These are phyloP conservation scores for Daldinia concentrica DNA, from an alignment of 495 filamentous ascomycete species.

Conservation along the genomic window DNA sequence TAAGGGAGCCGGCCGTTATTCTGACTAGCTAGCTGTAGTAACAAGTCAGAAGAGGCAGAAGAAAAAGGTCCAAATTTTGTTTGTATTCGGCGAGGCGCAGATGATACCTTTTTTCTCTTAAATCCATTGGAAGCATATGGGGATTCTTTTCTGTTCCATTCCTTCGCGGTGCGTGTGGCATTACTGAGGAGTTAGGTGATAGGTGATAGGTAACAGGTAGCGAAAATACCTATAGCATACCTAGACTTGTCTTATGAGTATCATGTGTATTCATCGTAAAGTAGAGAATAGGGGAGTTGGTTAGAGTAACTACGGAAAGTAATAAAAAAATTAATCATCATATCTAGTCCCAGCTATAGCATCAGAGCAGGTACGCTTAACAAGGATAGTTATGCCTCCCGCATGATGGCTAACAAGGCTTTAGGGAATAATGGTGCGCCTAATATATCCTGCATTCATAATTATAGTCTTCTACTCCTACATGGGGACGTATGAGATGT, in stretches of 20 bases:
- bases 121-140: conserved; percentile 32
- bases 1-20: not conserved
- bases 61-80: conserved; percentile 16
- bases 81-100: conserved; percentile 43
- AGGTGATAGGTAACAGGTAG: conserved; percentile 26
- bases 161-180: conserved; percentile 26
- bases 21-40: not conserved
- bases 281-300: not conserved
- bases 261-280: conserved; percentile 20
- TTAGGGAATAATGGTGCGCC: not conserved
- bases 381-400: not conserved
- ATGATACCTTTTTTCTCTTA: conserved; percentile 43
- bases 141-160: conserved; percentile 22
- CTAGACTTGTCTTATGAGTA: conserved; percentile 24
- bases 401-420: not conserved
- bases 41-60: not conserved
- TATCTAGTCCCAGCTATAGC: not conserved
- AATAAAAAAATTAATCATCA: not conserved
- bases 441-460: not conserved
- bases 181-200: conserved; percentile 38
- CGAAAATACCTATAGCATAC: conserved; percentile 38
- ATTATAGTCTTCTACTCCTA: not conserved
- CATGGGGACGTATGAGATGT: not conserved
- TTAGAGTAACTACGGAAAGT: not conserved
- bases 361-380: not conserved